A percentile compares a stretch with the other conserved stretches of the same genome.
Conservation (phyloP, 1,139 yeast genomes). For the Blastobotrys proliferans region DNA sequence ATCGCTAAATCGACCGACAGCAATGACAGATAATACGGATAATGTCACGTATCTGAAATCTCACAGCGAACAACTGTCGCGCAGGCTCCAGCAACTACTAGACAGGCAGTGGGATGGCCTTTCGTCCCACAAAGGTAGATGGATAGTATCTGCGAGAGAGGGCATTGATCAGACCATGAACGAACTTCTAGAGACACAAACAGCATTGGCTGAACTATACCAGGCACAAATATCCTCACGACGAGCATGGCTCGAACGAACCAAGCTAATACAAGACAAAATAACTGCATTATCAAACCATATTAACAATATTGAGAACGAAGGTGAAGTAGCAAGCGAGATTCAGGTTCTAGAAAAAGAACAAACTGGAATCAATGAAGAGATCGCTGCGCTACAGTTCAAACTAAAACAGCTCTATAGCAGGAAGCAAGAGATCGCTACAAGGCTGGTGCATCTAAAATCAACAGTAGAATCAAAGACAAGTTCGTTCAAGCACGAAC, state of each 20-base stretch:
- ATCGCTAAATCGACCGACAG: neutral
- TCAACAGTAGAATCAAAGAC: slow-evolving; percentile 19
- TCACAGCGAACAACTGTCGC: slow-evolving; percentile 14
- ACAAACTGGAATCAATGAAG: slow-evolving; percentile 13
- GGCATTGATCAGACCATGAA: slow-evolving; percentile 23
- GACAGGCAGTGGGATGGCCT: slow-evolving; percentile 28
- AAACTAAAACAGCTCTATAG: slow-evolving; percentile 17
- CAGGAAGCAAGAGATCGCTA: slow-evolving; percentile 11
- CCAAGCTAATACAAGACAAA: slow-evolving; percentile 15
- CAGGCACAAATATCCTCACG: slow-evolving; percentile 16
- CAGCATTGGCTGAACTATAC: slow-evolving; percentile 18
- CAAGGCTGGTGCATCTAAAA: slow-evolving; percentile 11
- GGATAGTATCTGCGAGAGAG: slow-evolving; percentile 20
- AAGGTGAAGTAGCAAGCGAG: slow-evolving; percentile 15
- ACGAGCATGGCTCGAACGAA: slow-evolving; percentile 18
- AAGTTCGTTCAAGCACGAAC: slow-evolving; percentile 18
- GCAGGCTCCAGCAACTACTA: slow-evolving; percentile 22
- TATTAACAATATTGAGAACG: slow-evolving; percentile 16
- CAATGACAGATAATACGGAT: neutral
- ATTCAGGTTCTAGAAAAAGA: slow-evolving; percentile 12
- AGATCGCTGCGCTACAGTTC: slow-evolving; percentile 18
- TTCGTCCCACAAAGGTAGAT: slow-evolving; percentile 19
- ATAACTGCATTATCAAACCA: slow-evolving; percentile 13
- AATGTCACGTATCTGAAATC: slow-evolving; percentile 5
- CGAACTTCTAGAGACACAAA: slow-evolving; percentile 17